A percentile compares a stretch with the other conserved stretches of the same genome.
These are phyloP conservation scores for Penicillium coprophilum DNA, from an alignment of 495 filamentous ascomycete species.

Conservation along the genomic window DNA sequence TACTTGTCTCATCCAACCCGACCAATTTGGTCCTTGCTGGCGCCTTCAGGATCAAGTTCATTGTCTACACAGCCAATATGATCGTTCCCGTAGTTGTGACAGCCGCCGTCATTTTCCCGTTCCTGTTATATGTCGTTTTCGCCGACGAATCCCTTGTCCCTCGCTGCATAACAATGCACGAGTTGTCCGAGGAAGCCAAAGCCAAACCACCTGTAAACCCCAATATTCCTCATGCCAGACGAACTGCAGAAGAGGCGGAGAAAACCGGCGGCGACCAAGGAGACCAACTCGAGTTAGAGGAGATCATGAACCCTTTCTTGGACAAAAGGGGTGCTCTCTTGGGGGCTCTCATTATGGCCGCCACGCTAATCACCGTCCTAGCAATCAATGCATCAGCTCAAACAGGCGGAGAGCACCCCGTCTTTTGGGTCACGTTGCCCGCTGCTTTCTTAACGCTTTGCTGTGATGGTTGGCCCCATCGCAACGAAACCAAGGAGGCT, in stretches of 20 bases:
- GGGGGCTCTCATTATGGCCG: slow-evolving; percentile 59
- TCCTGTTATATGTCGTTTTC: slow-evolving; percentile 64
- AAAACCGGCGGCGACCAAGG: slow-evolving; percentile 33
- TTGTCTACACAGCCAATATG: slow-evolving; percentile 67
- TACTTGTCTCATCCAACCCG: slow-evolving; percentile 69
- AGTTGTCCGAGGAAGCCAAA: slow-evolving; percentile 54
- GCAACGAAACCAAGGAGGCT: slow-evolving; percentile 59
- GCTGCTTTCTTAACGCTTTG: slow-evolving; percentile 62
- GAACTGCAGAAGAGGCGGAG: slow-evolving; percentile 54
- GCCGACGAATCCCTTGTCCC: slow-evolving; percentile 61
- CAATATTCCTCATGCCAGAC: slow-evolving; percentile 61
- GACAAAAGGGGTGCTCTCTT: slow-evolving; percentile 62
- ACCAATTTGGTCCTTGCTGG: slow-evolving; percentile 71
- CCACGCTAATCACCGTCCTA: slow-evolving; percentile 58
- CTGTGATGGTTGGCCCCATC: slow-evolving; percentile 62
- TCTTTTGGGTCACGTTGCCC: slow-evolving; percentile 62
- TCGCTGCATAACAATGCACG: slow-evolving; percentile 60
- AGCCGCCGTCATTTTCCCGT: slow-evolving; percentile 61
- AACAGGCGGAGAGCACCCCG: slow-evolving; percentile 35
- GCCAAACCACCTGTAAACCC: slow-evolving; percentile 60
- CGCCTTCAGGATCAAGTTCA: slow-evolving; percentile 65
- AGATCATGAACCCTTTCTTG: slow-evolving; percentile 69
- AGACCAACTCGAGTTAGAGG: slow-evolving; percentile 59
- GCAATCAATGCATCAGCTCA: slow-evolving; percentile 59
- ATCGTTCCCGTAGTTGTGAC: slow-evolving; percentile 65